Evolutionary conservation across 2,329 filamentous ascomycete species (phyloP).

Genomic region (Verruconis gallopava): DNA sequence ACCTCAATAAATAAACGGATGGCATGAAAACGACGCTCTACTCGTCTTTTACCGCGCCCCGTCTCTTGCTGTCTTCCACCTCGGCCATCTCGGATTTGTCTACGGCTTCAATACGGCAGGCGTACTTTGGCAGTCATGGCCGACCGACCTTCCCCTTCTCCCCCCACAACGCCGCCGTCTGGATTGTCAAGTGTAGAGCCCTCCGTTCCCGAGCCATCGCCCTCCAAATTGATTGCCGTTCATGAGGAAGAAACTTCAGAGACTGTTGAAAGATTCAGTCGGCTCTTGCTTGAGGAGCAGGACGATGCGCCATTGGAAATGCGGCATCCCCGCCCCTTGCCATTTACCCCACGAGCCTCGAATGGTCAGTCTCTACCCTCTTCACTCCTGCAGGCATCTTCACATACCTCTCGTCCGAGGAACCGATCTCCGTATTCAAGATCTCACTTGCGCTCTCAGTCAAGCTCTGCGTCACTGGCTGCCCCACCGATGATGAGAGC

Average conservation of each 20-base stretch:
- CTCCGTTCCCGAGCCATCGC: background rate
- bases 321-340: conserved; percentile 8
- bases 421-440: conserved; percentile 36
- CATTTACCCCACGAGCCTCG: conserved; percentile 16
- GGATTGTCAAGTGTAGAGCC: background rate
- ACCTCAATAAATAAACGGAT: too few relatives aligned
- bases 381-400: conserved; percentile 16
- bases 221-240: background rate
- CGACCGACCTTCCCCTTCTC: background rate
- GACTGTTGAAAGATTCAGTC: background rate
- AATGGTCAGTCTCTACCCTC: conserved; percentile 25
- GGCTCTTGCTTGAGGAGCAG: conserved; percentile 2
- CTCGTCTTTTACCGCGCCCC: too few relatives aligned
- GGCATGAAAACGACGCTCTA: too few relatives aligned
- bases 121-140: too few relatives aligned
- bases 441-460: conserved; percentile 33
- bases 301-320: conserved; percentile 3
- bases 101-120: too few relatives aligned
- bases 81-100: too few relatives aligned
- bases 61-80: too few relatives aligned
- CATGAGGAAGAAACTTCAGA: background rate
- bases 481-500: conserved; percentile 36
- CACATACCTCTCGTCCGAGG: conserved; percentile 20
- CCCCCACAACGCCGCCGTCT: background rate
- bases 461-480: conserved; percentile 25